These are phyloP conservation scores for Alternaria dauci DNA, from an alignment of 2,329 filamentous ascomycete genomes.

Conservation along the genomic window DNA sequence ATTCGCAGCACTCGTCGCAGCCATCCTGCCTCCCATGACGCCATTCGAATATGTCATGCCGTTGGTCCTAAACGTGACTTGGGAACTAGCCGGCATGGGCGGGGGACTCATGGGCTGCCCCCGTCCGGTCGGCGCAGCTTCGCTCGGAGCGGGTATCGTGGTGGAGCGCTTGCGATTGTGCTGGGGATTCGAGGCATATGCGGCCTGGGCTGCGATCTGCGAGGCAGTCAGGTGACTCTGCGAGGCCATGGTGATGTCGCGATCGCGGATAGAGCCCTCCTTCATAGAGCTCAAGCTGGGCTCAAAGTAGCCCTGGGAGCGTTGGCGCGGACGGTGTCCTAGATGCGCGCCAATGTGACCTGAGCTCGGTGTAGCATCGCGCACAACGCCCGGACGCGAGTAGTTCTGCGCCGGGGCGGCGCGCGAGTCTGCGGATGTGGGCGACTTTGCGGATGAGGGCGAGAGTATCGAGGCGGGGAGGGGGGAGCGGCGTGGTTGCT, in stretches of 20 bases:
- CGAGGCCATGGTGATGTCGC: slow-evolving; percentile 54
- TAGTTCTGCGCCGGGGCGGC: slow-evolving; percentile 48
- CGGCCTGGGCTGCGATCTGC: slow-evolving; percentile 81
- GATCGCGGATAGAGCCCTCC: slow-evolving; percentile 57
- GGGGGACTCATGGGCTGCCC: slow-evolving; percentile 64
- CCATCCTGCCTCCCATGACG: slow-evolving; percentile 66
- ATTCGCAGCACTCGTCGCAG: slow-evolving; percentile 76
- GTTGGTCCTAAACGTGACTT: slow-evolving; percentile 52
- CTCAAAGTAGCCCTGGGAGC: slow-evolving; percentile 80
- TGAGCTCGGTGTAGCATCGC: slow-evolving; percentile 45
- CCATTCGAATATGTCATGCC: slow-evolving; percentile 67
- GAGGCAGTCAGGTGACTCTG: slow-evolving; percentile 65
- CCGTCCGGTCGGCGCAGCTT: slow-evolving; percentile 30
- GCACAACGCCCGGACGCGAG: slow-evolving; percentile 49
- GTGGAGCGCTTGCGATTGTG: slow-evolving; percentile 73
- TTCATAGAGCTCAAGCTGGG: slow-evolving; percentile 70
- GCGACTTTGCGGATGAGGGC: slow-evolving; percentile 30
- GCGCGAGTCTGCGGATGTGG: slow-evolving; percentile 21
- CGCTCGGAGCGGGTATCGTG: slow-evolving; percentile 69
- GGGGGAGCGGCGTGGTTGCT: slow-evolving; percentile 49
- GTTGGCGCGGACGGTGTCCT: slow-evolving; percentile 70
- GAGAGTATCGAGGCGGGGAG: slow-evolving; percentile 37
- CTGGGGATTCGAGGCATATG: slow-evolving; percentile 70
- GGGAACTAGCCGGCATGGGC: slow-evolving; percentile 55
- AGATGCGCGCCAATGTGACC: slow-evolving; percentile 46